Conservation (phyloP, 1,139 yeast species). For the Scheffersomyces titani region DNA sequence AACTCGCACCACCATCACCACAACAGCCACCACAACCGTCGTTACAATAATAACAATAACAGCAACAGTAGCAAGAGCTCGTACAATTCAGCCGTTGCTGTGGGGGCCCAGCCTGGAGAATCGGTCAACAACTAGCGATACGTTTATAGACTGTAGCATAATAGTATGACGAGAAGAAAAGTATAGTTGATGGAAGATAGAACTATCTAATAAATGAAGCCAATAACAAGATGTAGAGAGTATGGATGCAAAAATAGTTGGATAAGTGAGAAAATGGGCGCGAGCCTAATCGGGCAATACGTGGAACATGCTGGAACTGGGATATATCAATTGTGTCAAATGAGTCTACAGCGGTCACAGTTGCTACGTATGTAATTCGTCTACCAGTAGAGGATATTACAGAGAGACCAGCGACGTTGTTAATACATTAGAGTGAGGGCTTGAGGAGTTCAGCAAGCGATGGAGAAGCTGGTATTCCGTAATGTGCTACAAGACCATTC, state of each 20-base stretch:
- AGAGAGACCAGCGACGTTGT: no score
- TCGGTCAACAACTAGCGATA: neutral
- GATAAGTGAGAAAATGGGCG: neutral
- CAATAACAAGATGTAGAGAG: no score
- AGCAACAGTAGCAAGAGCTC: neutral
- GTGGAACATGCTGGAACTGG: neutral
- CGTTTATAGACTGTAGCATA: neutral
- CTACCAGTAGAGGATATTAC: no score
- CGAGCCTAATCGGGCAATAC: neutral
- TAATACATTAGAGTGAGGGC: no score
- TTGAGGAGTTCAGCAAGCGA: no score
- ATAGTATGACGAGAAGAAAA: neutral
- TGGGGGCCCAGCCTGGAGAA: neutral
- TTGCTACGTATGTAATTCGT: neutral
- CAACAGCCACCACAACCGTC: constrained; percentile 10
- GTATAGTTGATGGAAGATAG: neutral
- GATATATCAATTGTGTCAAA: neutral
- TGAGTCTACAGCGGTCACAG: neutral
- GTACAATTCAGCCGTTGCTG: neutral
- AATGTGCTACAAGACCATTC: no score
- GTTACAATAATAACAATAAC: constrained; percentile 7
- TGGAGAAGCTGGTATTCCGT: no score
- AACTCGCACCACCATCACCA: constrained; percentile 7
- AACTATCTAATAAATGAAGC: neutral
- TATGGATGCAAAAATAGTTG: no score